Evolutionary conservation across 805 yeast species (phyloP).

Genomic region (Teunomyces tritomae): DNA sequence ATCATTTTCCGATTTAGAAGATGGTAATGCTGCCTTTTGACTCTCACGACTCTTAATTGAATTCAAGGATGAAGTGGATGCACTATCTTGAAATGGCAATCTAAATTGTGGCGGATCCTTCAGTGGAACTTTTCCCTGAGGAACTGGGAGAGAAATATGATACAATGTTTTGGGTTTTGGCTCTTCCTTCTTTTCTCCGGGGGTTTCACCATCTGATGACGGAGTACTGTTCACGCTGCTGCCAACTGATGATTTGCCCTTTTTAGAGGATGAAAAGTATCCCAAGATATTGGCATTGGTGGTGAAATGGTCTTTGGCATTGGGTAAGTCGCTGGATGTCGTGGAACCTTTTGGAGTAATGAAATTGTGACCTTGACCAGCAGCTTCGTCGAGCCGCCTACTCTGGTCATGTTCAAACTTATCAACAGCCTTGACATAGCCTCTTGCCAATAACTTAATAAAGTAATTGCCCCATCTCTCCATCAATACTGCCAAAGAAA

Average conservation of each 20-base stretch:
- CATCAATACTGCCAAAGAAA: conserved; percentile 58
- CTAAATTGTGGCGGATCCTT: conserved; percentile 57
- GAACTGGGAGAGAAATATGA: conserved; percentile 18
- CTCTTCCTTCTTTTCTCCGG: neutral
- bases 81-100: conserved; percentile 64
- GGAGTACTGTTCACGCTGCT: neutral
- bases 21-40: neutral
- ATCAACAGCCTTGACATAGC: conserved; percentile 58
- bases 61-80: neutral
- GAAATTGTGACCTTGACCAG: conserved; percentile 2
- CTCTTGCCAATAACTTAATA: conserved; percentile 57
- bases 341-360: conserved; percentile 10
- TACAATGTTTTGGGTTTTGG: neutral
- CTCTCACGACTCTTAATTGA: neutral
- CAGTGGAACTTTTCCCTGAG: conserved; percentile 21
- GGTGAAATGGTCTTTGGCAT: neutral
- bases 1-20: too few species aligned
- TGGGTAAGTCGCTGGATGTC: neutral
- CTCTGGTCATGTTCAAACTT: conserved; percentile 30
- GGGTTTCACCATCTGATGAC: conserved; percentile 5
- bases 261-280: neutral
- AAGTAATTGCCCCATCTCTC: conserved; percentile 79
- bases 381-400: neutral
- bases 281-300: neutral
- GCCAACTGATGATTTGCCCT: conserved; percentile 4